Base-by-base conservation (phyloP, 768 basidiomycete genomes). In the Kondoa subrosea region DNA sequence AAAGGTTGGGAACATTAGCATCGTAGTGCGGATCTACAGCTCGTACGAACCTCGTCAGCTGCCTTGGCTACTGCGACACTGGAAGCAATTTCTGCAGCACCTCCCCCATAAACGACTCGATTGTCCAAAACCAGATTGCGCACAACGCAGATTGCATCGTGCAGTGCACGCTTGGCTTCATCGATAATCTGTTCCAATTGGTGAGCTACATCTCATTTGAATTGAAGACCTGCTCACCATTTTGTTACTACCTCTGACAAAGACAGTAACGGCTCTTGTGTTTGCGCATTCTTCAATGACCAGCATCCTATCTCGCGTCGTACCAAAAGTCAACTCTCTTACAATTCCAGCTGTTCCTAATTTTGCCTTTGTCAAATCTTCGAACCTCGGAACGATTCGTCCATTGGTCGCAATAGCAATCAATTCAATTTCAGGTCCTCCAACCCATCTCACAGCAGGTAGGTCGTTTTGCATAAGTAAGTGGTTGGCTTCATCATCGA, bases 281-380 rank as follows among this genome's bases (percentile, higher is more conserved):
- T 99, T 99, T 21, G 95, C 93, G 74, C 93, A 97, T 75, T 97
- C 92, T 77, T 97, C 95, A 72, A 99, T 93, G 71, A 97, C 88
- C 66, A 99, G 84, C 95, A 99, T 99, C 81, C 96, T 96, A 78
- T 99, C 95, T 70, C 91, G 83, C 17, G 95, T 99, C 8, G 95
- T 99, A 62, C 95, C 95, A 77, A 99, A 99, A 4, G 89, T 84
- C 66, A 99, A 77, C 78, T 99, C 93, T 34, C 92, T 84, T 4
- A 99, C 93, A 66, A 93, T 79, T 15, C 95, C 95, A 0, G 95
- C 95, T 69, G 84, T 84, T 16, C 95, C 95, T 16, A 99, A 83
- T 78, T 99, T 99, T 72, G 85, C 87, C 17, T 85, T 77, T 0
- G 89, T 85, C 40, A 99, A 84, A 77, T 99, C 95, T 76, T 99